A percentile compares a stretch with the other conserved stretches of the same genome.
These are phyloP conservation scores for Geotrichum aggregatum DNA, from an alignment of 1,139 yeast genomes.

Conservation along the genomic window DNA sequence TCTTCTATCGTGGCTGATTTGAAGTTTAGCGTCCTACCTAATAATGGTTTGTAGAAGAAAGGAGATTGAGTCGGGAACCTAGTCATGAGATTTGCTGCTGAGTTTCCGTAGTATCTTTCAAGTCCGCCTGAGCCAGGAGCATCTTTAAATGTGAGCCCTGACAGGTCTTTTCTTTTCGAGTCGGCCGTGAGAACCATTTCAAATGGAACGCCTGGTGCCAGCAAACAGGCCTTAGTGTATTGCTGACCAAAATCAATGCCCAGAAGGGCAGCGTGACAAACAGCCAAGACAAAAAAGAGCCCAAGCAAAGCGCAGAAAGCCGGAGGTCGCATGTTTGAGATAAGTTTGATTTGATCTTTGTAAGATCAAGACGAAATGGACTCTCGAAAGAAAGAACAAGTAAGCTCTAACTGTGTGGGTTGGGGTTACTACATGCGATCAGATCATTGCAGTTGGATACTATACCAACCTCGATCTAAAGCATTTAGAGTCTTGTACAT, in stretches of 20 bases:
- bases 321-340: neutral
- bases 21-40: conserved; percentile 61
- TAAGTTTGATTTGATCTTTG: too few species aligned
- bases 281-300: neutral
- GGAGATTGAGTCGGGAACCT: conserved; percentile 72
- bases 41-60: conserved; percentile 60
- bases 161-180: conserved; percentile 81
- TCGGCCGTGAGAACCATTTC: conserved; percentile 87
- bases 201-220: conserved; percentile 86
- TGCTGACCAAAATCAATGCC: conserved; percentile 92
- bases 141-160: conserved; percentile 65
- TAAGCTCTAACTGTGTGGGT: too few species aligned
- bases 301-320: neutral
- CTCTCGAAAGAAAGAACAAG: too few species aligned
- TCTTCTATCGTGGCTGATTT: conserved; percentile 38
- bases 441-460: too few species aligned
- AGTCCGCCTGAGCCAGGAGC: conserved; percentile 42
- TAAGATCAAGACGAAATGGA: too few species aligned
- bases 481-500: too few species aligned
- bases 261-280: conserved; percentile 51
- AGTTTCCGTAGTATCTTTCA: conserved; percentile 76
- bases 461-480: too few species aligned
- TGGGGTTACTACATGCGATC: too few species aligned
- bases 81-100: conserved; percentile 64
- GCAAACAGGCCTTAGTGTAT: conserved; percentile 77